Base-by-base conservation (phyloP, 495 filamentous ascomycete species). In the Penicillium canariense region DNA sequence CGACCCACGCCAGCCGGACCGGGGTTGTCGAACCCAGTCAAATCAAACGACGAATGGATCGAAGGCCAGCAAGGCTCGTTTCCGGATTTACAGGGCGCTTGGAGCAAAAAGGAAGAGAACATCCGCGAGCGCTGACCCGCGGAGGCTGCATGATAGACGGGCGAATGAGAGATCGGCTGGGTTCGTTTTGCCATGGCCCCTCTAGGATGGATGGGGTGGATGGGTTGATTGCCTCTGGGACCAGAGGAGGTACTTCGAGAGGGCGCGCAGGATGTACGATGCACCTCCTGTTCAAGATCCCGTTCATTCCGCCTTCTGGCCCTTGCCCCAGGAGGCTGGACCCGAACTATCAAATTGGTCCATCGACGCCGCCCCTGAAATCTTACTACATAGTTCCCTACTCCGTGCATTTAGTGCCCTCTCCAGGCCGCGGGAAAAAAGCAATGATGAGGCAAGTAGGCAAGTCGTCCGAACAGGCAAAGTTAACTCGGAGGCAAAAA, bases 311-410 rank as follows among this genome's bases (percentile, higher is more conserved):
- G 10, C 36, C 14, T 4, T 20, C 18, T 39, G 0, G 36, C 17
- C 12, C 36, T 23, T 39, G 44, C 34, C 43, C 36, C 27, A 32
- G 39, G 53, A 52, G 34, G 43, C 60, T 55, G 42, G 46, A 36
- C 59, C 56, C 52, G 47, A 56, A 61, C 56, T 63, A 63, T 63
- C 60, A 63, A 63, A 50, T 59, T 49, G 43, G 61, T 54, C 52
- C 38, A 53, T 44, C 47, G 44, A 42, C 30, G 42, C 39, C 42
- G 39, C 50, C 52, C 62, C 60, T 55, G 60, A 48, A 63, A 58
- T 54, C 40, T 43, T 28, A 55, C 49, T 38, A 32, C 32, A 10
- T 27, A 23, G 17, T 46, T 4, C 18, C 18, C 36, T 11, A 3
- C 20, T 40, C 25, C 6, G 12, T 12, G 30, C 30, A 32, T 32